Conservation (phyloP, 768 basidiomycete genomes). For the Steccherinum ochraceum region DNA sequence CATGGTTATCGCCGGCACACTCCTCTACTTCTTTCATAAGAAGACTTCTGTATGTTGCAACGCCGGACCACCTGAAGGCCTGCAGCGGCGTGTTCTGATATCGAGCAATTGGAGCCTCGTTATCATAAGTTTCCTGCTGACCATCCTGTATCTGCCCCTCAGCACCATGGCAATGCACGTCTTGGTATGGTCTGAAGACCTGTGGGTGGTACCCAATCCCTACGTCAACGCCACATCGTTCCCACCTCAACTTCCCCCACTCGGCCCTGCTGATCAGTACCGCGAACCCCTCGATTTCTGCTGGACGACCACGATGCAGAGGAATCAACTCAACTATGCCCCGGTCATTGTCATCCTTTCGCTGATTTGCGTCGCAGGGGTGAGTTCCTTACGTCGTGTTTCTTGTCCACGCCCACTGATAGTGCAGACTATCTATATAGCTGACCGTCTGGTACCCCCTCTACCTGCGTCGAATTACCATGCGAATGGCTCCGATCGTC, state of each 20-base stretch:
- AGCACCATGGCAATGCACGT: slow-evolving; percentile 75
- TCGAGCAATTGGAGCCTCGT: slow-evolving; percentile 48
- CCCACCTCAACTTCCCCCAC: slow-evolving; percentile 41
- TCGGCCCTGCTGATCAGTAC: slow-evolving; percentile 52
- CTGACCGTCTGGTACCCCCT: slow-evolving; percentile 68
- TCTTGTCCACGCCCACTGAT: background rate
- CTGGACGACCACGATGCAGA: slow-evolving; percentile 73
- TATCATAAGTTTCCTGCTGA: slow-evolving; percentile 58
- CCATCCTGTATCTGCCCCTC: slow-evolving; percentile 68
- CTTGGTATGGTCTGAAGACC: slow-evolving; percentile 70
- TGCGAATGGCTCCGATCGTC: slow-evolving; percentile 52
- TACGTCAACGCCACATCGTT: slow-evolving; percentile 51
- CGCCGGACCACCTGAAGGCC: slow-evolving; percentile 45
- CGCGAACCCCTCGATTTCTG: slow-evolving; percentile 67
- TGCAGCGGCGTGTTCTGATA: slow-evolving; percentile 37
- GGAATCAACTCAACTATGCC: slow-evolving; percentile 64
- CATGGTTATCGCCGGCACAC: slow-evolving; percentile 42
- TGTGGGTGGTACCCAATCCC: slow-evolving; percentile 68
- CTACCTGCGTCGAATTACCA: slow-evolving; percentile 50
- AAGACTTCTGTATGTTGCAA: slow-evolving; percentile 43
- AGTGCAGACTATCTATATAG: slow-evolving; percentile 25
- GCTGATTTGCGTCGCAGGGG: slow-evolving; percentile 40
- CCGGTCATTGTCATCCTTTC: slow-evolving; percentile 57
- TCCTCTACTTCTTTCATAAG: slow-evolving; percentile 55
- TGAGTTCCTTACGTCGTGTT: slow-evolving; percentile 27